Evolutionary conservation across 257 asterid genomes (phyloP).

Genomic region (Solanum chilense): DNA sequence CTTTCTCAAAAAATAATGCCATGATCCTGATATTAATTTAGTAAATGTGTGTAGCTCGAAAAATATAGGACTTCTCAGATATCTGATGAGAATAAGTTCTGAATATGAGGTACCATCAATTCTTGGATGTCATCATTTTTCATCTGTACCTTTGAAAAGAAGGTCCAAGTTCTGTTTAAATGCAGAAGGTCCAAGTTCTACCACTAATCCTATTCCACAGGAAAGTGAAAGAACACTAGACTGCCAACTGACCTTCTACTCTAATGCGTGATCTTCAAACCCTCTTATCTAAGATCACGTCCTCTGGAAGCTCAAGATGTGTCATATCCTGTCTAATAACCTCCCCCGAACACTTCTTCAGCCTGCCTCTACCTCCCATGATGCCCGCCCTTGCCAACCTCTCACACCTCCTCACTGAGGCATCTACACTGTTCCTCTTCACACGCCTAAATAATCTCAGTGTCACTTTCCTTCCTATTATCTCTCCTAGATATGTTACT

Average conservation of each 20-base stretch:
- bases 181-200: background rate
- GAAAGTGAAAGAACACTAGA: background rate
- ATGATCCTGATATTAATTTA: background rate
- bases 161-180: too few relatives aligned
- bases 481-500: background rate
- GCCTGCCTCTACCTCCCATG: background rate
- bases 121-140: background rate
- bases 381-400: background rate
- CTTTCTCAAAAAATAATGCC: background rate
- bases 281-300: background rate
- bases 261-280: background rate
- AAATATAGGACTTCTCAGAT: background rate
- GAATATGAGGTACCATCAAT: background rate
- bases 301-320: background rate
- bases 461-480: background rate
- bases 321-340: background rate
- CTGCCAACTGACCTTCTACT: background rate
- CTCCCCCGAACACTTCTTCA: background rate
- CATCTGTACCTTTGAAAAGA: background rate
- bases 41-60: background rate
- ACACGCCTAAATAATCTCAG: background rate
- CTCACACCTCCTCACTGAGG: background rate
- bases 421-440: background rate
- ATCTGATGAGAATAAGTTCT: background rate
- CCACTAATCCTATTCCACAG: background rate